Evolutionary conservation across 2,329 filamentous ascomycete genomes (phyloP), one percentile per base, ranked within the genome.

Genomic region (Cryphonectria japonica): DNA sequence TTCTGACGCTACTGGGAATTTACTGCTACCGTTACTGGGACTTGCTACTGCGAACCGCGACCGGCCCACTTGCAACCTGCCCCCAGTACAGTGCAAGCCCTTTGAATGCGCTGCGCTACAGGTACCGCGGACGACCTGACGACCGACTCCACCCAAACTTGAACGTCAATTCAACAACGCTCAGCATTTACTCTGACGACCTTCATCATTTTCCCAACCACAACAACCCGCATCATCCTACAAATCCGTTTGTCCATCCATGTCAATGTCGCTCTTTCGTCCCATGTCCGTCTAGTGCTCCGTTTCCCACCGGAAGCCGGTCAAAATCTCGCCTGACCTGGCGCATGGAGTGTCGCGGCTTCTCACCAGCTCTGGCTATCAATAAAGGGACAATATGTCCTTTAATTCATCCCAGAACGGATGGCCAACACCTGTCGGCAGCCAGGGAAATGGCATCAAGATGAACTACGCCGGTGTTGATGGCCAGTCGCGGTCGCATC

Each of bases 321-420:
- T 81, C 80, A 79, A 82, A 85, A 83, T 84, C 85, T 39, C 85
- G 84, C 83, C 83, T 81, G 82, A 82, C 81, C 82, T 77, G 79
- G 83, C 86, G 86, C 85, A 88, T 88, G 86, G 86, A 86, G 85
- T 82, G 85, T 72, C 64, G 59, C 82, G 79, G 80, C 82, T 81
- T 80, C 63, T 82, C 79, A 76, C 80, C 79, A 77, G 80, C 70
- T 83, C 82, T 81, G 82, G 82, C 81, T 80, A 84, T 85, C 82
- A 84, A 82, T 80, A 79, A 80, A 78, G 82, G 82, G 81, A 80
- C 81, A 87, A 82, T 81, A 92, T 92, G 89, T 90, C 90, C 81
- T 84, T 90, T 83, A 83, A 86, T 82, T 90, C 90, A 83, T 86
- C 89, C 83, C 88, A 91, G 84, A 83, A 87, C 76, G 79, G 82